phyloP scores from a whole-genome alignment of 768 basidiomycete genomes.

The Rhizopogon rudus region DNA sequence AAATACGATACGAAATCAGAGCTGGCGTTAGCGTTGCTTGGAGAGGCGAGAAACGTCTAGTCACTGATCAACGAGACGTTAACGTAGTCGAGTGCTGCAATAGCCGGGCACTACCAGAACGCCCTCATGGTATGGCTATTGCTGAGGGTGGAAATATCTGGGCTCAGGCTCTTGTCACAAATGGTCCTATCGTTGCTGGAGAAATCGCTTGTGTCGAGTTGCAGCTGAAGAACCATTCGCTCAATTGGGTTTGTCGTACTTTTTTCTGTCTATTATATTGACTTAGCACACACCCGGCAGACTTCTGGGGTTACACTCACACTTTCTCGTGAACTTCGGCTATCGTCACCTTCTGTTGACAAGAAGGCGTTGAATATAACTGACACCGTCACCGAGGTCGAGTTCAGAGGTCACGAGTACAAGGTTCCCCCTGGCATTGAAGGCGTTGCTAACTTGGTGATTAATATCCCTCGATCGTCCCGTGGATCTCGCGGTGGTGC shows the following conservation, averaged over 20 bases:
- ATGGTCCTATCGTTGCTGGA: constrained; percentile 60
- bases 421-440: constrained; percentile 68
- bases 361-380: constrained; percentile 54
- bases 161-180: constrained; percentile 64
- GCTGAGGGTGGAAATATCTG: constrained; percentile 80
- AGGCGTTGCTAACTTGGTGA: constrained; percentile 73
- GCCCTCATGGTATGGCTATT: constrained; percentile 56
- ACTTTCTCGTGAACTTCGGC: constrained; percentile 54
- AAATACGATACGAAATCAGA: constrained; percentile 66
- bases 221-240: constrained; percentile 78
- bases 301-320: constrained; percentile 63
- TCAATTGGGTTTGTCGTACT: constrained; percentile 54
- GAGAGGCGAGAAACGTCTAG: constrained; percentile 69
- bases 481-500: constrained; percentile 60
- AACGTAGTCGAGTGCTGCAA: constrained; percentile 58
- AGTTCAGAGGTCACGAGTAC: constrained; percentile 74
- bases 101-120: constrained; percentile 28
- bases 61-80: constrained; percentile 55
- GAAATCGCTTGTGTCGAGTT: constrained; percentile 69
- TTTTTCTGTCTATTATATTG: not conserved
- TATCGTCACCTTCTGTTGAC: constrained; percentile 40
- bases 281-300: constrained; percentile 30
- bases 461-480: constrained; percentile 69
- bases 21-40: constrained; percentile 70
- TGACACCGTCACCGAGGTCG: constrained; percentile 63